Evolutionary conservation across 2,329 filamentous ascomycete genomes (phyloP), one percentile per base, ranked within the genome.

Genomic region (Fusarium multiceps): DNA sequence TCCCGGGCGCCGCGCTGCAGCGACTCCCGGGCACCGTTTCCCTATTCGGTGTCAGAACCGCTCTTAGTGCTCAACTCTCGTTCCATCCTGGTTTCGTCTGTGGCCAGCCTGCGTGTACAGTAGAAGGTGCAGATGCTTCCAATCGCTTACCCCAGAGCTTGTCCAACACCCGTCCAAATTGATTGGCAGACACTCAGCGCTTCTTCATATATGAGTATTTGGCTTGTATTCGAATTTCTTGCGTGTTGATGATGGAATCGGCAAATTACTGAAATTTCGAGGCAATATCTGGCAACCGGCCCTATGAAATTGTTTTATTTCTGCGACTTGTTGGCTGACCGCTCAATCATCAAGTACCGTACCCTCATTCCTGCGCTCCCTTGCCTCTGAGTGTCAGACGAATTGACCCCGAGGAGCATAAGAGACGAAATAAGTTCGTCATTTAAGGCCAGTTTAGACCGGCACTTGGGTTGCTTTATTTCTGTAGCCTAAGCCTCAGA

Each of bases 211-310:
- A 37, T 37, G 34, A 37, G 18, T 37, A 51, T 7, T 12, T 32
- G 47, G 20, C 56, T 42, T 30, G 42, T 49, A 51, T 55, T 51
- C 47, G 55, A 48, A 43, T 53, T 45, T 59, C 56, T 48, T 64
- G 55, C 18, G 69, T 63, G 63, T 62, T 68, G 80, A 59, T 59
- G n/a, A 79, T 78, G 78, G 78, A 74, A 81, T 80, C 73, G 81
- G 78, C 80, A 83, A 78, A 71, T 30, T 30, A 18, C 12, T 40
- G 41, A 37, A 42, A 11, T 25, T 11, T n/a, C 11, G 9, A 27
- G 18, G 18, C 14, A 41, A 27, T 34, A 41, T 41, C 4, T 40
- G 48, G 11, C 18, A 12, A 20, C 13, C 3, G 13, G 8, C 16
- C 18, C 9, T 27, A 14, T 62, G 55, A 58, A 65, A 28, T 37